Evolutionary conservation across 805 yeast species (phyloP).

Genomic region (Isabelozyma rhagii): DNA sequence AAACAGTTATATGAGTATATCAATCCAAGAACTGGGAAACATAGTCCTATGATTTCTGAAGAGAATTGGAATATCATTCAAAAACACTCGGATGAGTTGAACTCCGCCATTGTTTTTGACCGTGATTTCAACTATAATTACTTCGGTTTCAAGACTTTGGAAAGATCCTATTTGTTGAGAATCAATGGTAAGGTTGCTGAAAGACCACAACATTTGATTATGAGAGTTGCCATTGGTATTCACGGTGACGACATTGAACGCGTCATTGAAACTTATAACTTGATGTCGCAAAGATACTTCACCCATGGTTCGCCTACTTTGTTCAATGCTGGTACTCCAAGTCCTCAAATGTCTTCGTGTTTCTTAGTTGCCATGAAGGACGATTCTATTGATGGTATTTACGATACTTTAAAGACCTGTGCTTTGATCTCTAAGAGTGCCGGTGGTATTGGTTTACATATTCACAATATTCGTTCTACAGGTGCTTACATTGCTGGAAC

Average conservation of each 20-base stretch:
- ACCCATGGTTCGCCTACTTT: slow-evolving; percentile 63
- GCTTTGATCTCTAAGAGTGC: slow-evolving; percentile 62
- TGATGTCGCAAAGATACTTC: slow-evolving; percentile 57
- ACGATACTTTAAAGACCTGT: slow-evolving; percentile 57
- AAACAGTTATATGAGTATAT: slow-evolving; percentile 70
- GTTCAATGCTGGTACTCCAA: slow-evolving; percentile 61
- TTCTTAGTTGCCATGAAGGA: slow-evolving; percentile 63
- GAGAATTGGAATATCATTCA: slow-evolving; percentile 39
- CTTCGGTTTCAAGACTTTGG: slow-evolving; percentile 61
- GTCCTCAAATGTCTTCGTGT: slow-evolving; percentile 60
- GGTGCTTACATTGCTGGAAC: slow-evolving; percentile 64
- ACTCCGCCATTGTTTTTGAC: slow-evolving; percentile 44
- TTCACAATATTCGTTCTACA: slow-evolving; percentile 56
- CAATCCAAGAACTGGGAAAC: slow-evolving; percentile 74
- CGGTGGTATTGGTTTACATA: slow-evolving; percentile 63
- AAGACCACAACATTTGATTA: slow-evolving; percentile 58
- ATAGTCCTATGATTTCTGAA: slow-evolving; percentile 42
- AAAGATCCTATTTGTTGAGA: slow-evolving; percentile 54
- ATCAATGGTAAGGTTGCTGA: slow-evolving; percentile 56
- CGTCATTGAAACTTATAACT: slow-evolving; percentile 54
- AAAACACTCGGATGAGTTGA: slow-evolving; percentile 39
- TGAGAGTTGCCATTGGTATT: slow-evolving; percentile 62
- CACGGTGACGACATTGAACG: slow-evolving; percentile 52
- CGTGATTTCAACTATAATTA: slow-evolving; percentile 55
- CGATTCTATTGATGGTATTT: slow-evolving; percentile 62